phyloP scores from a whole-genome alignment of 2,329 filamentous ascomycete species.

The Alternaria gansuensis region DNA sequence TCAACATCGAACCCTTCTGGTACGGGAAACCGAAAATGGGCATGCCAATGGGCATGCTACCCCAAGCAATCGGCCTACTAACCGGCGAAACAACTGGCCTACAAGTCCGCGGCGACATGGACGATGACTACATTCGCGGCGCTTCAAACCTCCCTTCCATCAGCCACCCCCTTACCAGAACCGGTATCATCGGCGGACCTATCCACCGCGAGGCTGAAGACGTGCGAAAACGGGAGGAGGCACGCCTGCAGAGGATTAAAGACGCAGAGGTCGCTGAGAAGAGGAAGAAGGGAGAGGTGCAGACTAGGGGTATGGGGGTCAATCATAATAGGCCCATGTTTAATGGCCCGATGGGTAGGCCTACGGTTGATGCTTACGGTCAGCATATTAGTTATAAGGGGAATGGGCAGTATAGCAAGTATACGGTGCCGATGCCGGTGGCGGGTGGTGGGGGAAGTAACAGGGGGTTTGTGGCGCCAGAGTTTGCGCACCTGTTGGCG shows the following conservation, averaged over 20 bases:
- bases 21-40: constrained; percentile 34
- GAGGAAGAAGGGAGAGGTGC: background rate
- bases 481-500: constrained; percentile 14
- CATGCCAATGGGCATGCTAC: constrained; percentile 23
- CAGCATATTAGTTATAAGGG: background rate
- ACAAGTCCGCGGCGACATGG: constrained; percentile 16
- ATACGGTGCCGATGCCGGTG: background rate
- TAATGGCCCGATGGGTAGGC: constrained; percentile 22
- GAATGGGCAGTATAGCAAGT: background rate
- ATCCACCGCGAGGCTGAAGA: constrained; percentile 1
- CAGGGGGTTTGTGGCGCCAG: constrained; percentile 7
- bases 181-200: constrained; percentile 5
- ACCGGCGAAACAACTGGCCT: constrained; percentile 13
- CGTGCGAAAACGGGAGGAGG: constrained; percentile 12
- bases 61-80: constrained; percentile 1
- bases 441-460: background rate
- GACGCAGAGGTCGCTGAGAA: background rate
- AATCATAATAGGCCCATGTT: constrained; percentile 31
- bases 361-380: constrained; percentile 7
- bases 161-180: background rate
- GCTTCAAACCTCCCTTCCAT: constrained; percentile 7
- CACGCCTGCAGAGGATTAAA: background rate
- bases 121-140: background rate
- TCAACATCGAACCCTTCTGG: constrained; percentile 40
- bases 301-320: background rate